Evolutionary conservation across 1,139 yeast genomes (phyloP).

Genomic region (Geotrichum citri-aurantii): DNA sequence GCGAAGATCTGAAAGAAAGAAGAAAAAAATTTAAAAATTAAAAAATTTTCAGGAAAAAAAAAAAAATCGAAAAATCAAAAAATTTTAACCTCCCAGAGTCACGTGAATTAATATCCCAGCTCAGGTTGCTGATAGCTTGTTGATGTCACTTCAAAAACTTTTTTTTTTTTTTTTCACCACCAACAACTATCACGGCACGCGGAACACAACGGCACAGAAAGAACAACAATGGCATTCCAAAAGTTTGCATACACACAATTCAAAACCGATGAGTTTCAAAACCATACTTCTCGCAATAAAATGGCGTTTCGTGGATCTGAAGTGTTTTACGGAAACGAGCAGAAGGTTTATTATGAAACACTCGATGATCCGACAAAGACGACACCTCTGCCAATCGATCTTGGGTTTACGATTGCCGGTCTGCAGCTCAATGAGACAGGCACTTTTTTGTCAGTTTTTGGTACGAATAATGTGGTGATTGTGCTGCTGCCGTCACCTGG

Average conservation of each 20-base stretch:
- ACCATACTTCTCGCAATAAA: neutral
- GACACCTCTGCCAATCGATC: slow-evolving; percentile 19
- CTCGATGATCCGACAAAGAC: slow-evolving; percentile 14
- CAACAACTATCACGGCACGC: neutral
- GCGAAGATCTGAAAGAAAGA: neutral
- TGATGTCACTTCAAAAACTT: neutral
- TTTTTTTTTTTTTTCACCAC: neutral
- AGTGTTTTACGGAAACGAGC: slow-evolving; percentile 28
- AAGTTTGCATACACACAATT: neutral
- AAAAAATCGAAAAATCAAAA: slow-evolving; percentile 1
- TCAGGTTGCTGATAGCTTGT: neutral
- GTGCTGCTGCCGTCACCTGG: slow-evolving; percentile 32
- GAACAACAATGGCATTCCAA: neutral
- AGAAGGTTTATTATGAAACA: neutral
- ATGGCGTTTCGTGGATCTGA: slow-evolving; percentile 26
- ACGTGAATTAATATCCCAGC: neutral
- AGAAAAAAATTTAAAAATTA: neutral
- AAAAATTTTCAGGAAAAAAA: neutral
- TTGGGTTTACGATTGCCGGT: slow-evolving; percentile 29
- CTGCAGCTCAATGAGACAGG: slow-evolving; percentile 38
- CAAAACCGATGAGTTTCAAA: neutral
- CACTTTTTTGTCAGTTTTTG: slow-evolving; percentile 40
- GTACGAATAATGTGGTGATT: slow-evolving; percentile 34
- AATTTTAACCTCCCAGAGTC: slow-evolving; percentile 2
- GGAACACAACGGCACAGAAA: neutral